Percentiles rank a stretch among this genome's conserved stretches.
phyloP scores from a whole-genome alignment of 1,139 yeast species.

The Magnusiomyces ingens region DNA sequence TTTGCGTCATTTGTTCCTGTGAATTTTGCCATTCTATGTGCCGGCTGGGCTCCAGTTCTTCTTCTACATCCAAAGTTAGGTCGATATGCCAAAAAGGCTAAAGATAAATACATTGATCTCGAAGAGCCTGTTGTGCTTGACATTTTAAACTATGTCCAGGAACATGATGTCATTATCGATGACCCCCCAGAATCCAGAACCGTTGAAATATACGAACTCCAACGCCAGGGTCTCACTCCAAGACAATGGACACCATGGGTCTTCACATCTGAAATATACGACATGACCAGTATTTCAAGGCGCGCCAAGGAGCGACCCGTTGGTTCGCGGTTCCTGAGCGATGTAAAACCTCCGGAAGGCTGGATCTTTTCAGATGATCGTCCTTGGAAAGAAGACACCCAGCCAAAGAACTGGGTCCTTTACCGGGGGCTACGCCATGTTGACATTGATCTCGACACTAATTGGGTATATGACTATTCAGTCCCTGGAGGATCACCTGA shows the following conservation, averaged over 20 bases:
- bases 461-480: conserved; percentile 43
- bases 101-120: conserved; percentile 21
- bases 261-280: conserved; percentile 48
- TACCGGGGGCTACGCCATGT: conserved; percentile 39
- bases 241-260: conserved; percentile 53
- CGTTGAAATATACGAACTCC: conserved; percentile 74
- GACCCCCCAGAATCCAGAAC: conserved; percentile 46
- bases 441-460: conserved; percentile 32
- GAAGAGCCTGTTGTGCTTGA: conserved; percentile 23
- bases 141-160: conserved; percentile 35
- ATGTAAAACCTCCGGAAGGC: conserved; percentile 59
- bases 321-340: conserved; percentile 52
- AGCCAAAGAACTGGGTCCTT: conserved; percentile 48
- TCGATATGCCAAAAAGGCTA: conserved; percentile 21
- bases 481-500: conserved; percentile 19
- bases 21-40: conserved; percentile 56
- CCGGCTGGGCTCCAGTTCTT: conserved; percentile 28
- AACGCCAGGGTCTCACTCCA: conserved; percentile 56
- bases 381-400: conserved; percentile 60
- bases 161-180: conserved; percentile 53
- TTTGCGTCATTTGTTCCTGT: conserved; percentile 65
- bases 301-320: conserved; percentile 56
- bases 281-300: conserved; percentile 44
- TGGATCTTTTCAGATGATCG: conserved; percentile 63
- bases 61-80: conserved; percentile 31